Evolutionary conservation across 208 protist genomes (phyloP).

Genomic region (Leishmania major): DNA sequence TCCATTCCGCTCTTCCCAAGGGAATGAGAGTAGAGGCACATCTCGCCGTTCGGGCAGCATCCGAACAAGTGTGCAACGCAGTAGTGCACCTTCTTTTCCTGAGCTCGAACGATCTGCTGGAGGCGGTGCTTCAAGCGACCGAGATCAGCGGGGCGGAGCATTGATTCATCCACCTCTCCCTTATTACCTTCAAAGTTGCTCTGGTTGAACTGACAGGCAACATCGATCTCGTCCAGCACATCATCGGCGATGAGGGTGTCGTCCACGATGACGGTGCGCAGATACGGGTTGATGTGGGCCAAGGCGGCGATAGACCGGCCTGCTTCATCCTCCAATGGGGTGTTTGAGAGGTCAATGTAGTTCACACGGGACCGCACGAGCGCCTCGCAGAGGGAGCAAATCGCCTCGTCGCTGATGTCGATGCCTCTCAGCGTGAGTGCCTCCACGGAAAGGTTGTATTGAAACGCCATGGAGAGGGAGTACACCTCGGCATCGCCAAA

Average conservation of each 20-base stretch:
- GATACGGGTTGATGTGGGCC: slow-evolving; percentile 81
- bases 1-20: slow-evolving; percentile 49
- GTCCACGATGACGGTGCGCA: slow-evolving; percentile 86
- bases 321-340: slow-evolving; percentile 81
- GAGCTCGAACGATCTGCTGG: slow-evolving; percentile 58
- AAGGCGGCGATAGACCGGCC: slow-evolving; percentile 80
- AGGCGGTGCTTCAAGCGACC: slow-evolving; percentile 72
- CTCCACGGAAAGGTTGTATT: slow-evolving; percentile 88
- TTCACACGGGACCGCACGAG: slow-evolving; percentile 77
- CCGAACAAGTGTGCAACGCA: slow-evolving; percentile 80
- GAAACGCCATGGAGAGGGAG: slow-evolving; percentile 76
- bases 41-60: slow-evolving; percentile 78
- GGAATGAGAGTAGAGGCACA: slow-evolving; percentile 79
- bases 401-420: slow-evolving; percentile 81
- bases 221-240: slow-evolving; percentile 89
- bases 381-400: slow-evolving; percentile 77
- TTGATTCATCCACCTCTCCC: slow-evolving; percentile 47
- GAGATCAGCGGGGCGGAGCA: slow-evolving; percentile 51
- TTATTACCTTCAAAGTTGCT: slow-evolving; percentile 83
- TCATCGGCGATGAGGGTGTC: slow-evolving; percentile 88
- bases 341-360: slow-evolving; percentile 88
- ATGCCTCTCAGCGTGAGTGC: slow-evolving; percentile 84
- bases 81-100: slow-evolving; percentile 56
- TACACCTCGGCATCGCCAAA: slow-evolving; percentile 83
- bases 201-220: slow-evolving; percentile 90